Evolutionary conservation across 306 rosid genomes (phyloP).

Genomic region (Alnus glutinosa): DNA sequence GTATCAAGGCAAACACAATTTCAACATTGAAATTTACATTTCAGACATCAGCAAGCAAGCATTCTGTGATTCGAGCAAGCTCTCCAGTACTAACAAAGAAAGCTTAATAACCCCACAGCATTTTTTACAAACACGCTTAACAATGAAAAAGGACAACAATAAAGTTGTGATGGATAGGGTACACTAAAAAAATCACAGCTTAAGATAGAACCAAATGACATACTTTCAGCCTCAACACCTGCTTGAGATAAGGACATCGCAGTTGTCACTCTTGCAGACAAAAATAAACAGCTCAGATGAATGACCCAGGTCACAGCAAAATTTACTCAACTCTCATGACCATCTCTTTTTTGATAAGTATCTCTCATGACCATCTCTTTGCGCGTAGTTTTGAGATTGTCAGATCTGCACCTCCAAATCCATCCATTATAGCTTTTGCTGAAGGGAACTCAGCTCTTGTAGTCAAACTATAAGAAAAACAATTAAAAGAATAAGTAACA

Average conservation of each 20-base stretch:
- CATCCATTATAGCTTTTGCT: constrained; percentile 73
- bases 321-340: constrained; percentile 17
- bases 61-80: neutral
- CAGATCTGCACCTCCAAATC: constrained; percentile 88
- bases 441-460: constrained; percentile 93
- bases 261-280: neutral
- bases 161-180: neutral
- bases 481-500: constrained; percentile 8
- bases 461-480: constrained; percentile 60
- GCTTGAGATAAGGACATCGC: neutral
- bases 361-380: constrained; percentile 40
- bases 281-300: neutral
- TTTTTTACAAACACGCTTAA: neutral
- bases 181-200: neutral
- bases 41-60: neutral
- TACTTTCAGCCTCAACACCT: neutral
- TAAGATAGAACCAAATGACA: neutral
- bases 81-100: neutral
- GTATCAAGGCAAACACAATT: no score
- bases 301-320: neutral
- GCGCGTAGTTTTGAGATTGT: constrained; percentile 60
- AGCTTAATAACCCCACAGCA: neutral
- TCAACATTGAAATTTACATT: neutral
- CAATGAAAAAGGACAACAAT: neutral
- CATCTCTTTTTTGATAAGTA: no score